A percentile compares a stretch with the other conserved stretches of the same genome.
phyloP scores from a whole-genome alignment of 2,329 filamentous ascomycete species.

The Fusarium sp. region DNA sequence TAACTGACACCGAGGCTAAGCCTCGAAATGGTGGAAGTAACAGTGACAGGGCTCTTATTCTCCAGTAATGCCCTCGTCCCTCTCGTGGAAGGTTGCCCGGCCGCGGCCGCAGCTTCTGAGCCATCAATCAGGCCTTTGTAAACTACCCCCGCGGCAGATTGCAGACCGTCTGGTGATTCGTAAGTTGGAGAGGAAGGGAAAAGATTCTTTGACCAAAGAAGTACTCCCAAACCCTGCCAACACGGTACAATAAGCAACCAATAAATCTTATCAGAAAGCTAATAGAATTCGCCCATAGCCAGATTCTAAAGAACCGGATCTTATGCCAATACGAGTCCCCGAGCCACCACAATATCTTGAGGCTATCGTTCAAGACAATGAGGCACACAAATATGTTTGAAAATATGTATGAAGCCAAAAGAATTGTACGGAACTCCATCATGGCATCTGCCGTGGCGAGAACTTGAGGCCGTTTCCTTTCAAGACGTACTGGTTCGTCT shows the following conservation, averaged over 20 bases:
- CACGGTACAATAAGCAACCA: neutral
- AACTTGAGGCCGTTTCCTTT: neutral
- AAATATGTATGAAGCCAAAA: slow-evolving; percentile 5
- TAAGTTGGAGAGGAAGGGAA: too few relatives aligned
- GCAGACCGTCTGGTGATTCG: too few relatives aligned
- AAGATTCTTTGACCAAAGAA: neutral
- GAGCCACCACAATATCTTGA: neutral
- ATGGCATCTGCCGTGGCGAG: neutral
- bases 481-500: accelerated
- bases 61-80: neutral
- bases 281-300: slow-evolving; percentile 6
- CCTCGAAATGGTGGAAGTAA: neutral
- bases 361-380: slow-evolving; percentile 1
- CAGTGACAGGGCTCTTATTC: neutral
- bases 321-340: slow-evolving; percentile 6
- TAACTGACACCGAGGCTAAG: neutral
- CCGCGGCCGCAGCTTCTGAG: too few relatives aligned
- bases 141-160: too few relatives aligned
- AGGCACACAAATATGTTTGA: slow-evolving; percentile 12
- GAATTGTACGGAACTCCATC: slow-evolving; percentile 14
- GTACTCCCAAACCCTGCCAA: accelerated
- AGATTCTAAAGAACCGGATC: slow-evolving; percentile 2
- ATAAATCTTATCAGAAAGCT: neutral
- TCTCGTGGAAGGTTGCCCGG: too few relatives aligned
- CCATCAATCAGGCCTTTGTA: too few relatives aligned